phyloP scores from a whole-genome alignment of 1,284 basidiomycete species.

The Cryptococcus wingfieldii region DNA sequence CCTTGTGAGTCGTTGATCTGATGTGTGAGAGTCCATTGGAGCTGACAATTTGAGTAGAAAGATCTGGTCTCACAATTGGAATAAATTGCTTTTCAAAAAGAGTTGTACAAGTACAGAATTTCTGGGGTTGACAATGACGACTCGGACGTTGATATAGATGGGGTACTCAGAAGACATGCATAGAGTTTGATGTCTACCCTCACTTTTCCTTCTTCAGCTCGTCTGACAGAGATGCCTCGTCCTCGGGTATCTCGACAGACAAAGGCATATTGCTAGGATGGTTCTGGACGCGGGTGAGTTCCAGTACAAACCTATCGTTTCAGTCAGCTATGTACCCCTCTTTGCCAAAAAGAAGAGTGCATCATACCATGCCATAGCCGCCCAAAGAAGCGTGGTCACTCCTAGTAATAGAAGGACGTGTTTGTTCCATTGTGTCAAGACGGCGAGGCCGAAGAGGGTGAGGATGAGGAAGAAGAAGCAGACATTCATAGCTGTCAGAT shows the following conservation, averaged over 20 bases:
- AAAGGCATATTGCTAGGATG: conserved; percentile 42
- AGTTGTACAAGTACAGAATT: no score
- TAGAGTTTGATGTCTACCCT: not conserved
- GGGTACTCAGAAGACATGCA: not conserved
- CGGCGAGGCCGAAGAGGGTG: conserved; percentile 38
- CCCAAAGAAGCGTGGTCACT: conserved; percentile 37
- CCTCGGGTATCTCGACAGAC: conserved; percentile 4
- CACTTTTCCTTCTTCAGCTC: not conserved
- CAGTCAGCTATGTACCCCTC: not conserved
- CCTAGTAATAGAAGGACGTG: conserved; percentile 40
- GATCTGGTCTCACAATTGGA: conserved; percentile 18
- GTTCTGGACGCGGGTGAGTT: conserved; percentile 37
- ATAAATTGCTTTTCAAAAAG: not conserved
- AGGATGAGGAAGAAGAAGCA: conserved; percentile 46
- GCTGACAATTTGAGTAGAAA: conserved; percentile 6
- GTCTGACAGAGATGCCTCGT: not conserved
- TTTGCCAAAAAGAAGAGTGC: no score
- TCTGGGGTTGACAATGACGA: no score
- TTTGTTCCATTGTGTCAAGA: conserved; percentile 41
- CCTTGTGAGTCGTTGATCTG: conserved; percentile 52
- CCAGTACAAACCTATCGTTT: conserved; percentile 41
- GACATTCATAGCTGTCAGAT: conserved; percentile 43
- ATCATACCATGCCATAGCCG: conserved; percentile 41
- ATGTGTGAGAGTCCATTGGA: not conserved
- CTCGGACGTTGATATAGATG: no score